Evolutionary conservation across 352 stramenopile genomes (phyloP), one percentile per base, ranked within the genome.

Genomic region (Phytophthora sp.): DNA sequence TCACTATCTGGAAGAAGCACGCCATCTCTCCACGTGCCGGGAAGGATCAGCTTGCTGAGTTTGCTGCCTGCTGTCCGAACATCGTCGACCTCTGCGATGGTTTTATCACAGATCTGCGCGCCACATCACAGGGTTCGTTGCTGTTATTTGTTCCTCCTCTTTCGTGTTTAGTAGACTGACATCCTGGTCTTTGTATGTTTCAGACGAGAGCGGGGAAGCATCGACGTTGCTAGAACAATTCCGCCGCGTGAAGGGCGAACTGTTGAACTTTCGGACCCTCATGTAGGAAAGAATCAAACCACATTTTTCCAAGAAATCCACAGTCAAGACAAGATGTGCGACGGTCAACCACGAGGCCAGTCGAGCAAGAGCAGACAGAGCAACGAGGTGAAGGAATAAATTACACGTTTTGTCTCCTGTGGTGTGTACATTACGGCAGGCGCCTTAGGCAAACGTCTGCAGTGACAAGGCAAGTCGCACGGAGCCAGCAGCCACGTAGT

Each of bases 1-100:
- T 94, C 46, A 79, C 66, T n/a, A 55, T 85, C n/a, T 96, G 88
- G 88, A 91, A 90, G 66, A 91, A 90, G 62, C 74, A 91, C 59
- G 82, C 77, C n/a, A 82, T 90, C 29, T 91, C 86, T 18, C 77
- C 83, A 27, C 82, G 85, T 15, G 83, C 79, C 0, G 75, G 78
- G 2, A 90, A 88, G 53, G 85, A 95, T 49, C 63, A 81, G 26
- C 64, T 93, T 16, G 77, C 78, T 1, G 84, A 93, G 20, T 96
- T 93, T 66, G 84, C 84, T 13, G 82, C 82, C 16, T 90, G 80
- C 71, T 91, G 84, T 66, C 86, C 88, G 27, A 82, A 87, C 59
- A 66, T 96, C 24, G 83, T 92, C 27, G 83, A 89, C 36, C 78
- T 93, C 21, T 90, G 82, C 49, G 84, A 91, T 68, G 84, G 90